Evolutionary conservation across 1,284 basidiomycete species (phyloP).

Genomic region (Fistulinella cinereoalba): DNA sequence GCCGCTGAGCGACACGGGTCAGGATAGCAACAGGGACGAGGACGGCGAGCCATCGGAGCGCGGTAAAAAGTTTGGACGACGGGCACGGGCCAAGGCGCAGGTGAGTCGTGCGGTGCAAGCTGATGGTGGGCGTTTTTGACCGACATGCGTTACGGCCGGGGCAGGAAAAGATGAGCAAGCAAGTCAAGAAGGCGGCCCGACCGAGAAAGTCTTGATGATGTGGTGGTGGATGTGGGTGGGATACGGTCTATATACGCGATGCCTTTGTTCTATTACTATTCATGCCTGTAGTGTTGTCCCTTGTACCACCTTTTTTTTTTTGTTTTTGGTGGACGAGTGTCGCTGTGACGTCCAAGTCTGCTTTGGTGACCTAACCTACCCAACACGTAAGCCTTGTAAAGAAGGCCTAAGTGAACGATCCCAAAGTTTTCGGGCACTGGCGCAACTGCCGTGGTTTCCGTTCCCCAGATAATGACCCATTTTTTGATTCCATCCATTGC

Average conservation of each 20-base stretch:
- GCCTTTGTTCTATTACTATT: too few relatives aligned
- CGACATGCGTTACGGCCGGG: constrained; percentile 3
- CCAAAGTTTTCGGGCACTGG: too few relatives aligned
- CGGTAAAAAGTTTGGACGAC: constrained; percentile 35
- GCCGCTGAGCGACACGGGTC: constrained; percentile 24
- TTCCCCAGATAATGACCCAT: too few relatives aligned
- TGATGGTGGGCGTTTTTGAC: neutral
- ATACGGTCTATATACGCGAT: constrained; percentile 7
- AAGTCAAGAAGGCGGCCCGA: constrained; percentile 22
- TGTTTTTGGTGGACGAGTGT: too few relatives aligned
- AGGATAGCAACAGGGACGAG: constrained; percentile 33
- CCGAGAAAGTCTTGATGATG: constrained; percentile 25
- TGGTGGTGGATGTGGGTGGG: constrained; percentile 1
- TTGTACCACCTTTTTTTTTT: too few relatives aligned
- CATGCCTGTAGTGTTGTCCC: too few relatives aligned
- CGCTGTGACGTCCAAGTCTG: too few relatives aligned
- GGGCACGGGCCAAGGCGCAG: constrained; percentile 46
- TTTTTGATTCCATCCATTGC: too few relatives aligned
- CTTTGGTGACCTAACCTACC: too few relatives aligned
- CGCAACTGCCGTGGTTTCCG: too few relatives aligned
- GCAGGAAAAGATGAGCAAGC: constrained; percentile 33
- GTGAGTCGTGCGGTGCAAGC: constrained; percentile 25
- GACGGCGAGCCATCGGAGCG: constrained; percentile 32
- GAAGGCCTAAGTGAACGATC: too few relatives aligned
- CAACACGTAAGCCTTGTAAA: too few relatives aligned